phyloP scores from a whole-genome alignment of 1,139 yeast genomes.

The Hyphopichia fennica region DNA sequence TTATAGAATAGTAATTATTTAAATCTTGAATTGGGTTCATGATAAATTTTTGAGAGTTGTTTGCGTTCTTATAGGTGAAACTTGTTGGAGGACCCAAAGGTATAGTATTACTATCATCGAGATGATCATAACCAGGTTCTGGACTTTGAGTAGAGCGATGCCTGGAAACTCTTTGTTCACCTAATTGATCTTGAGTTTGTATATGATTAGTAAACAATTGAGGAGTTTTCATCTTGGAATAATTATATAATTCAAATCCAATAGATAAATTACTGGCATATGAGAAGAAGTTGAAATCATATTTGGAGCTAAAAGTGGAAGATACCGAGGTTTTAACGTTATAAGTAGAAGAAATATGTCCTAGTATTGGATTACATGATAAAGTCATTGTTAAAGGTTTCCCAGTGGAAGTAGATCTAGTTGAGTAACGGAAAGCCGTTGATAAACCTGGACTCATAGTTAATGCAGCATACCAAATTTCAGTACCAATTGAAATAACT shows the following conservation, averaged over 20 bases:
- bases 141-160: background rate
- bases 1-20: slow-evolving; percentile 25
- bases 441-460: slow-evolving; percentile 86
- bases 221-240: slow-evolving; percentile 16
- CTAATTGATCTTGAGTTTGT: slow-evolving; percentile 2
- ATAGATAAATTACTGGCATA: slow-evolving; percentile 84
- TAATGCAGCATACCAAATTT: slow-evolving; percentile 83
- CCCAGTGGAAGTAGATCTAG: slow-evolving; percentile 83
- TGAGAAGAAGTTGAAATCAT: slow-evolving; percentile 88
- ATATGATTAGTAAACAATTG: slow-evolving; percentile 1
- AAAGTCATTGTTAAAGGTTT: slow-evolving; percentile 88
- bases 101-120: background rate
- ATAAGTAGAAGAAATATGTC: slow-evolving; percentile 86
- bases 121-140: background rate
- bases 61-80: slow-evolving; percentile 6
- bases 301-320: slow-evolving; percentile 79
- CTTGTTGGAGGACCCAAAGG: background rate
- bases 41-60: slow-evolving; percentile 7
- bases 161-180: background rate
- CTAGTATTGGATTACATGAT: slow-evolving; percentile 86
- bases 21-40: slow-evolving; percentile 25
- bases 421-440: slow-evolving; percentile 79
- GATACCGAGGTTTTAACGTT: slow-evolving; percentile 78
- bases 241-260: slow-evolving; percentile 81
- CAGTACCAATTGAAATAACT: slow-evolving; percentile 75